Percentiles rank a stretch among this genome's conserved stretches.
These are phyloP conservation scores for Candida anutae DNA, from an alignment of 1,139 yeast genomes.

Conservation along the genomic window DNA sequence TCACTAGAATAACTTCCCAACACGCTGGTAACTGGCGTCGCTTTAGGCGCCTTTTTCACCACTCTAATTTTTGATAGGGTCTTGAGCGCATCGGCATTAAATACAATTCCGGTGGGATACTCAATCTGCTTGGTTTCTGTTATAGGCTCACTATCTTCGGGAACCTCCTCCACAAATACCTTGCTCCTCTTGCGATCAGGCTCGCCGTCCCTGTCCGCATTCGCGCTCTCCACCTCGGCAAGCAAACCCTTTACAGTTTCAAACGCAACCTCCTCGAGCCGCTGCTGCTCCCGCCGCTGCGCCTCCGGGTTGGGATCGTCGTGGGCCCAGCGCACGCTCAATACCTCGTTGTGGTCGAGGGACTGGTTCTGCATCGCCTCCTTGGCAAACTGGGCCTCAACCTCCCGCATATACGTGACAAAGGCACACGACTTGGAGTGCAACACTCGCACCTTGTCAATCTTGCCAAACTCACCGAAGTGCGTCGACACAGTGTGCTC, in stretches of 20 bases:
- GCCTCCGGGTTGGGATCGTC: conserved; percentile 81
- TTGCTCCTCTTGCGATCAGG: conserved; percentile 5
- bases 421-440: conserved; percentile 68
- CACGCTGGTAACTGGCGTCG: conserved; percentile 4
- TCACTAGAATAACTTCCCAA: conserved; percentile 11
- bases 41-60: conserved; percentile 3
- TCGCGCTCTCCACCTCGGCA: conserved; percentile 4
- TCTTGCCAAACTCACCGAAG: conserved; percentile 71
- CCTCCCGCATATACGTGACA: conserved; percentile 59
- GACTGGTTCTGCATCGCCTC: conserved; percentile 88
- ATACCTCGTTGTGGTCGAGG: conserved; percentile 52
- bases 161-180: conserved; percentile 4
- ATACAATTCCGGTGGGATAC: conserved; percentile 1
- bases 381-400: conserved; percentile 85
- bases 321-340: conserved; percentile 81
- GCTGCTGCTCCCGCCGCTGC: conserved; percentile 39
- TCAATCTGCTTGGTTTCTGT: neutral
- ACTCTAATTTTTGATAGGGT: too few species aligned
- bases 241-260: conserved; percentile 26
- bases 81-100: conserved; percentile 2
- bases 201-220: too few species aligned
- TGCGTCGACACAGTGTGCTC: conserved; percentile 32
- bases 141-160: conserved; percentile 1
- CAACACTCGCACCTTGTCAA: conserved; percentile 62
- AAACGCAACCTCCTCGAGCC: conserved; percentile 27